phyloP scores from a whole-genome alignment of 2,329 filamentous ascomycete genomes.

The Lasiodiplodia sp. region DNA sequence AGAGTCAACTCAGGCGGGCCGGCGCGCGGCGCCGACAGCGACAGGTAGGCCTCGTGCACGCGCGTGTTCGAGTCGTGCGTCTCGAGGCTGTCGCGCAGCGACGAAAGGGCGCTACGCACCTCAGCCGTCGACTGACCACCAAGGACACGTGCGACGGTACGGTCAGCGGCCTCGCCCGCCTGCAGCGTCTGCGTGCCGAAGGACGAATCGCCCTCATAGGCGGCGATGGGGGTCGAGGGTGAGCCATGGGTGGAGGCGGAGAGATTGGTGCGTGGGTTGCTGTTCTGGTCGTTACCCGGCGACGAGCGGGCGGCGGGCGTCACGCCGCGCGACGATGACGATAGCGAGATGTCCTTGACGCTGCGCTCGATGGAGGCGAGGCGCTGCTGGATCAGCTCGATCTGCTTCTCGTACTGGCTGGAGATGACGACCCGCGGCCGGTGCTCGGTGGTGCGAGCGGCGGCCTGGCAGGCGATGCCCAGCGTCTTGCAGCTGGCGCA shows the following conservation, averaged over 20 bases:
- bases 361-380: conserved; percentile 57
- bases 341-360: conserved; percentile 37
- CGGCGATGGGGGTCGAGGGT: conserved; percentile 40
- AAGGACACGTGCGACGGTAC: conserved; percentile 42
- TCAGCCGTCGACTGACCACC: conserved; percentile 40
- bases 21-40: not conserved
- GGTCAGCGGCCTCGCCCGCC: conserved; percentile 53
- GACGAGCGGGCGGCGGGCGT: conserved; percentile 3
- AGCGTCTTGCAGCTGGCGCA: conserved; percentile 20
- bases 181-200: conserved; percentile 58
- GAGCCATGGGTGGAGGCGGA: conserved; percentile 33
- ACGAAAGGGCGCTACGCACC: conserved; percentile 42
- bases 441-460: conserved; percentile 14
- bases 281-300: conserved; percentile 7
- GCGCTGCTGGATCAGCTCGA: conserved; percentile 60
- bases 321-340: not conserved
- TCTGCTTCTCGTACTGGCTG: conserved; percentile 54
- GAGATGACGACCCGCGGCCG: conserved; percentile 20
- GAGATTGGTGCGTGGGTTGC: not conserved
- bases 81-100: conserved; percentile 44
- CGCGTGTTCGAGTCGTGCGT: conserved; percentile 34
- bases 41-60: conserved; percentile 28
- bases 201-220: conserved; percentile 60
- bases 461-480: conserved; percentile 22
- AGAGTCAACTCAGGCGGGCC: conserved; percentile 34